Base-by-base conservation (phyloP, 75 land plant genomes). In the Pinus albicaulis region DNA sequence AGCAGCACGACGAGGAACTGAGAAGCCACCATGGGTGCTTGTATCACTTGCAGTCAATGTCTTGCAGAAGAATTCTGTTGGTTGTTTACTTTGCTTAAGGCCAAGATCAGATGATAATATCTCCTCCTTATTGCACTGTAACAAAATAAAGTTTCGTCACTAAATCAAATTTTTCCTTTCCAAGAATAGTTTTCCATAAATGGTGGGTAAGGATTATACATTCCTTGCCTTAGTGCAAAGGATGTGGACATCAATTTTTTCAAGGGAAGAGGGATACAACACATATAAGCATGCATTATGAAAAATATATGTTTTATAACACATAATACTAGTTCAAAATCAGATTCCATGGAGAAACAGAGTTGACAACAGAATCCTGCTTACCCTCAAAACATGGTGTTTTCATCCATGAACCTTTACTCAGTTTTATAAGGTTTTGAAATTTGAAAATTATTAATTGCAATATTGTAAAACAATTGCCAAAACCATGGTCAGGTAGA, bases 21-120 rank as follows among this genome's bases (percentile, higher is more conserved):
- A 95, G 63, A 95, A 95, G 22, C 98, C 98, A 53, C 98, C 98
- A 85, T 95, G 98, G 41, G 98, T 95, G 84, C 98, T 95, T 53
- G 98, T 95, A 72, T 95, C 98, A 75, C 92, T 89, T 4, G 93
- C 88, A 5, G 98, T 94, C 71, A 95, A 73, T 14, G 93, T 95
- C 83, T 95, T 95, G 82, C 97, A 93, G 80, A 95, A 95, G 70
- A 86, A 91, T 11, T 91, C 91, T 23, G 89, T 87, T 56, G 82
- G 93, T 25, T 90, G 89, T 74, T 76, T 89, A 52, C 79, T 79
- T 36, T 57, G 55, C 76, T 77, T 92, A 38, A 85, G 81, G 5
- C 89, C 90, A 70, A 86, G 80, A 74, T 92, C 95, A 44, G 97
- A 86, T 66, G 87, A 84, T 71, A 92, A 55, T 22, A 90, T 79